Percentiles rank a stretch among this genome's conserved stretches.
Evolutionary conservation across 352 stramenopile genomes (phyloP).

Genomic region (Phytophthora boehmeriae): DNA sequence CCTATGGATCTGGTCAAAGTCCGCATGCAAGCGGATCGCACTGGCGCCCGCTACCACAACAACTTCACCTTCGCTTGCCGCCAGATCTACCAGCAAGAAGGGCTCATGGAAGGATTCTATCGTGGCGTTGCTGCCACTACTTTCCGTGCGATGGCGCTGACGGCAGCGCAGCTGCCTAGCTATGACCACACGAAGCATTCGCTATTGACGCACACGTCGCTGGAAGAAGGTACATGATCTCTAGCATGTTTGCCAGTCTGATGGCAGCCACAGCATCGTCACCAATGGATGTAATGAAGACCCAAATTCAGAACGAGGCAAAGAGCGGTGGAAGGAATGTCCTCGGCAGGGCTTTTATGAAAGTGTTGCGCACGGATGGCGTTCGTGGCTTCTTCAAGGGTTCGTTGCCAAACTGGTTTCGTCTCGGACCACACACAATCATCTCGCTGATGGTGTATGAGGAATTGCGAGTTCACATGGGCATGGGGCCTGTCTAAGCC

Average conservation of each 20-base stretch:
- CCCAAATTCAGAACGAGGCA: slow-evolving; percentile 79
- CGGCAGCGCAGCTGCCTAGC: slow-evolving; percentile 67
- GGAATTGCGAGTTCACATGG: slow-evolving; percentile 50
- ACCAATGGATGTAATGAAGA: slow-evolving; percentile 83
- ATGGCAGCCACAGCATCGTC: slow-evolving; percentile 64
- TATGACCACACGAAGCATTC: slow-evolving; percentile 80
- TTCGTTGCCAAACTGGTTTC: slow-evolving; percentile 71
- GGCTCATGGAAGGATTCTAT: slow-evolving; percentile 64
- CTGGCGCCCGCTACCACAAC: slow-evolving; percentile 56
- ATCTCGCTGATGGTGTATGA: slow-evolving; percentile 77
- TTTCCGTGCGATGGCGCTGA: slow-evolving; percentile 68
- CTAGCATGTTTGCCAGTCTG: slow-evolving; percentile 74
- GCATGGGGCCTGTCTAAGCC: slow-evolving; percentile 50
- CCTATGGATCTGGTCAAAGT: slow-evolving; percentile 81
- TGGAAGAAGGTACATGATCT: slow-evolving; percentile 67
- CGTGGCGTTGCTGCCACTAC: slow-evolving; percentile 65
- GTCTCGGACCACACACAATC: slow-evolving; percentile 68
- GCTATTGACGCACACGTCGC: slow-evolving; percentile 44
- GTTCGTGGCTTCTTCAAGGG: slow-evolving; percentile 73
- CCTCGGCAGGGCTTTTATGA: slow-evolving; percentile 48
- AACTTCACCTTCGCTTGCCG: slow-evolving; percentile 57
- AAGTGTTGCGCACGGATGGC: slow-evolving; percentile 57
- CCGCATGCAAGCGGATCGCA: slow-evolving; percentile 72
- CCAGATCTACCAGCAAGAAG: slow-evolving; percentile 66
- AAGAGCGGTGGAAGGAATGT: slow-evolving; percentile 45